Evolutionary conservation across 306 rosid species (phyloP).

Genomic region (Ormosia emarginata): DNA sequence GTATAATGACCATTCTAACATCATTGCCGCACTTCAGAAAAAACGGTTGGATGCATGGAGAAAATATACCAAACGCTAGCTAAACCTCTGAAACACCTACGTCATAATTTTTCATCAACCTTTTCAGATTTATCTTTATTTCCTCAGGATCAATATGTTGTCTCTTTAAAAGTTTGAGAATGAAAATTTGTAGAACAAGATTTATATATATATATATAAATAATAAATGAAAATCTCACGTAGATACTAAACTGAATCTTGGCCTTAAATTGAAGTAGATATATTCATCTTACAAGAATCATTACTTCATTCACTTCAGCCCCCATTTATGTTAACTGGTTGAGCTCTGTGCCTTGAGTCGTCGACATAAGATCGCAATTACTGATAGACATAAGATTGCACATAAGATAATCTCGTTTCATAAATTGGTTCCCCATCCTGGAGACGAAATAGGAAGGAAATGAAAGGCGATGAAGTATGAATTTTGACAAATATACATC

Average conservation of each 20-base stretch:
- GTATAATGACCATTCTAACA: not conserved
- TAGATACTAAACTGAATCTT: not conserved
- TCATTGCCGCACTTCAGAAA: not conserved
- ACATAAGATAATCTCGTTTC: not conserved
- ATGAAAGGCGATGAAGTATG: not conserved
- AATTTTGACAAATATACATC: slow-evolving; percentile 9
- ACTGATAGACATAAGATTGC: not conserved
- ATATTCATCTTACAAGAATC: not conserved
- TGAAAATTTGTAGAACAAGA: not conserved
- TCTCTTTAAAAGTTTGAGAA: not conserved
- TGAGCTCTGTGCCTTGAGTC: not conserved
- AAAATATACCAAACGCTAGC: not conserved
- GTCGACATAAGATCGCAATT: not conserved
- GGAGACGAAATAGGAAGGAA: not conserved
- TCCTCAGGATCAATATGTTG: not conserved
- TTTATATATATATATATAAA: no score
- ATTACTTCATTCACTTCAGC: not conserved
- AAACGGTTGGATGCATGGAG: not conserved
- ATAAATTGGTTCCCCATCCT: not conserved
- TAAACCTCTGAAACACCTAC: not conserved
- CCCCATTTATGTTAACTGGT: not conserved
- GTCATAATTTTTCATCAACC: not conserved
- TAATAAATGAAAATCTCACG: not conserved
- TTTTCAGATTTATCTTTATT: not conserved
- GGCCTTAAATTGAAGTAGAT: not conserved